A percentile compares a stretch with the other conserved stretches of the same genome.
Evolutionary conservation across 2,329 filamentous ascomycete species (phyloP).

Genomic region (Diaporthe velutina): DNA sequence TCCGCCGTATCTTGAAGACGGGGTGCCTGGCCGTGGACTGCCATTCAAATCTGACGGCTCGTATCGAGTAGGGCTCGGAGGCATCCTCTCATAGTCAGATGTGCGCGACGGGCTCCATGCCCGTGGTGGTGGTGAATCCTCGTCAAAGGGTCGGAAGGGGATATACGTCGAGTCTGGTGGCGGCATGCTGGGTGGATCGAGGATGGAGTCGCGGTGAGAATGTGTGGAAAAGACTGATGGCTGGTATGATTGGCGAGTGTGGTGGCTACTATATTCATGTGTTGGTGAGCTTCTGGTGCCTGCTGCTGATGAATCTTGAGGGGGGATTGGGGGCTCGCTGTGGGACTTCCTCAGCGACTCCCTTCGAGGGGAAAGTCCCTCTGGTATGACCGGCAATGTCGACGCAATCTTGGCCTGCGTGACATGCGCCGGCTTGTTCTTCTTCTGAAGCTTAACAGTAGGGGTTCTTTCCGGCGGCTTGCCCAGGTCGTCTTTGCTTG

Average conservation of each 20-base stretch:
- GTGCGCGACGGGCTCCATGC: slow-evolving; percentile 43
- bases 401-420: slow-evolving; percentile 51
- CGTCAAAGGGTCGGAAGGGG: slow-evolving; percentile 64
- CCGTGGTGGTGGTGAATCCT: slow-evolving; percentile 67
- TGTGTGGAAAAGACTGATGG: slow-evolving; percentile 63
- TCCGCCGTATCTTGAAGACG: slow-evolving; percentile 88
- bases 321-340: slow-evolving; percentile 40
- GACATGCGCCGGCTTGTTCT: slow-evolving; percentile 48
- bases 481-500: slow-evolving; percentile 27
- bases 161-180: slow-evolving; percentile 75
- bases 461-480: slow-evolving; percentile 42
- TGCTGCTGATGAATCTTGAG: slow-evolving; percentile 36
- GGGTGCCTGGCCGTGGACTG: slow-evolving; percentile 89
- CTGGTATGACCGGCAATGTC: slow-evolving; percentile 64
- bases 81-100: slow-evolving; percentile 69
- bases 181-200: slow-evolving; percentile 71
- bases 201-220: slow-evolving; percentile 64
- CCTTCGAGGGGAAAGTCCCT: slow-evolving; percentile 61
- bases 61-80: slow-evolving; percentile 79
- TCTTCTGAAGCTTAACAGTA: slow-evolving; percentile 67
- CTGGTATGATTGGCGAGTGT: slow-evolving; percentile 63
- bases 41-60: slow-evolving; percentile 92
- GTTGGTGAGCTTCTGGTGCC: slow-evolving; percentile 56
- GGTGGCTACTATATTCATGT: slow-evolving; percentile 57
- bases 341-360: slow-evolving; percentile 53